Evolutionary conservation across 1,139 yeast genomes (phyloP).

Genomic region (Nakaseomyces delphensis): DNA sequence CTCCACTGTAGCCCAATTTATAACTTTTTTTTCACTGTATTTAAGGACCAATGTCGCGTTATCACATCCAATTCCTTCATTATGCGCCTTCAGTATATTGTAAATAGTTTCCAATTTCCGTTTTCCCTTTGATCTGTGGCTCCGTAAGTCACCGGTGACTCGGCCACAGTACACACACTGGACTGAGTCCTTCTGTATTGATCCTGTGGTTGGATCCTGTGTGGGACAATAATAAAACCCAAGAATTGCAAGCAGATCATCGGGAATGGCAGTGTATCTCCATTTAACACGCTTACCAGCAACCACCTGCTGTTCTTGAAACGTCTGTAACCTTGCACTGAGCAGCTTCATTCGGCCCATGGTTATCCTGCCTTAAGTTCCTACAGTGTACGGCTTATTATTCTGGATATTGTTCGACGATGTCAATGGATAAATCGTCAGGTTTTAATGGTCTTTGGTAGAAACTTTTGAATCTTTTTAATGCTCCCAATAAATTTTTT

Average conservation of each 20-base stretch:
- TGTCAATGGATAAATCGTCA: no score
- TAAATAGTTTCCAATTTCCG: conserved; percentile 19
- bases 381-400: no score
- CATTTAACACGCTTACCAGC: conserved; percentile 29
- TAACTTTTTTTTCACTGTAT: conserved; percentile 6
- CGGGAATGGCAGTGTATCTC: conserved; percentile 36
- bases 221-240: conserved; percentile 66
- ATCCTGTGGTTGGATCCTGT: conserved; percentile 10
- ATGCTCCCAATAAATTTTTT: no score
- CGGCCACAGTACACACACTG: conserved; percentile 56
- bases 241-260: conserved; percentile 44
- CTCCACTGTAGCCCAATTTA: conserved; percentile 18
- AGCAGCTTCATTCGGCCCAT: conserved; percentile 5
- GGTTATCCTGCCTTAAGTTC: no score
- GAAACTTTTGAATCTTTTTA: no score
- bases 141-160: conserved; percentile 23
- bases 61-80: conserved; percentile 1
- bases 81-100: conserved; percentile 22
- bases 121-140: conserved; percentile 22
- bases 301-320: conserved; percentile 26
- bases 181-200: conserved; percentile 36
- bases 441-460: no score
- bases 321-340: conserved; percentile 23
- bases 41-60: background rate
- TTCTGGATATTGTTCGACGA: background rate